A percentile compares a stretch with the other conserved stretches of the same genome.
Evolutionary conservation across 1,284 basidiomycete species (phyloP).

Genomic region (Leccinum colubrinum): DNA sequence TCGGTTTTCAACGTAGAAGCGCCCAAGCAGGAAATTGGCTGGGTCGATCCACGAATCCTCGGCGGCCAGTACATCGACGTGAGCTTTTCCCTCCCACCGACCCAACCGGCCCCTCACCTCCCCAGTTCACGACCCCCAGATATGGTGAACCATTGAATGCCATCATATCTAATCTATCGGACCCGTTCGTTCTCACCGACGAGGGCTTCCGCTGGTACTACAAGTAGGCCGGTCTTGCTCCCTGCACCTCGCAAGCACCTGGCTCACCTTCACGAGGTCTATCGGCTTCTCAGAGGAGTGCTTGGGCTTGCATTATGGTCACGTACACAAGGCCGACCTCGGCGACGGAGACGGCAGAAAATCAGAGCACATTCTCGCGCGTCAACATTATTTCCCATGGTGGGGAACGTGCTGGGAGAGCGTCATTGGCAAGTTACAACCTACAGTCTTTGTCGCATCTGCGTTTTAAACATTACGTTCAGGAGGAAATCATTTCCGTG

Average conservation of each 20-base stretch:
- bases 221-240: slow-evolving; percentile 39
- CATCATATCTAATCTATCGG: slow-evolving; percentile 58
- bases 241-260: not conserved
- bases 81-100: slow-evolving; percentile 26
- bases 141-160: slow-evolving; percentile 74
- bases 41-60: slow-evolving; percentile 66
- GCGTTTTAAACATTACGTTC: slow-evolving; percentile 5
- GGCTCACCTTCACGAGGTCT: slow-evolving; percentile 44
- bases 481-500: slow-evolving; percentile 65
- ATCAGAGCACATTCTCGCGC: slow-evolving; percentile 61
- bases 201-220: slow-evolving; percentile 58
- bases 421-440: slow-evolving; percentile 49
- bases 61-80: slow-evolving; percentile 76
- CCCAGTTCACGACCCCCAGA: slow-evolving; percentile 61
- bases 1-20: slow-evolving; percentile 4
- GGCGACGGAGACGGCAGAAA: slow-evolving; percentile 68
- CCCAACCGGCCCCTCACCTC: slow-evolving; percentile 3
- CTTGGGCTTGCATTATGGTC: slow-evolving; percentile 67
- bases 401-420: slow-evolving; percentile 76
- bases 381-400: slow-evolving; percentile 63
- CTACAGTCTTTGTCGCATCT: slow-evolving; percentile 18
- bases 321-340: slow-evolving; percentile 64
- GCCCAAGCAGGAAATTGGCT: slow-evolving; percentile 41
- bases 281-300: slow-evolving; percentile 79
- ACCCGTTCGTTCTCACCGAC: slow-evolving; percentile 66